Conservation (phyloP, 169 alveolate species). For the Amoebophrya sp. region DNA sequence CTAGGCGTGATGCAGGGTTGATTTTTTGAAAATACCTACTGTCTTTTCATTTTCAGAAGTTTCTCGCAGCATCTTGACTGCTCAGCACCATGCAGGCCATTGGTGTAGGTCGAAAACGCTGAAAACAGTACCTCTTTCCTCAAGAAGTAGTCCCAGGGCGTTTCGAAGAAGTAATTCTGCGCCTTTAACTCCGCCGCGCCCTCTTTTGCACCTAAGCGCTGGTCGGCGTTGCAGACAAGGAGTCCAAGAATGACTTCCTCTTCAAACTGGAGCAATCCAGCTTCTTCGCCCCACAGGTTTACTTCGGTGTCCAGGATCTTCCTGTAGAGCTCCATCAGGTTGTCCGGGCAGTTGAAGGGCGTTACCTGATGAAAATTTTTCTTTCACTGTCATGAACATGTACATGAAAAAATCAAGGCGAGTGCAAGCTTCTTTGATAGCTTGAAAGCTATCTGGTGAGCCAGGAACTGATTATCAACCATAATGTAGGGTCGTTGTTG, state of each 20-base stretch:
- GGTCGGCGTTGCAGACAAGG: not conserved
- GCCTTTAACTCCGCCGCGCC: not conserved
- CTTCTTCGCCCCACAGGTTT: not conserved
- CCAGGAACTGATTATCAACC: too few relatives aligned
- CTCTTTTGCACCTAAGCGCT: not conserved
- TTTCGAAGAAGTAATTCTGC: constrained; percentile 20
- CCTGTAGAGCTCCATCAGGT: not conserved
- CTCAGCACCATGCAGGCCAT: not conserved
- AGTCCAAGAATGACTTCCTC: not conserved
- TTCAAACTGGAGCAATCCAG: not conserved
- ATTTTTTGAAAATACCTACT: not conserved
- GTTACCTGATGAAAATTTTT: too few relatives aligned
- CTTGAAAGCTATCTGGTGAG: too few relatives aligned
- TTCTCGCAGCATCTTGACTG: not conserved
- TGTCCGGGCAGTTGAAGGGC: not conserved
- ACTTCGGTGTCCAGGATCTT: not conserved
- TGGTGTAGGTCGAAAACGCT: not conserved
- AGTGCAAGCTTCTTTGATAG: too few relatives aligned
- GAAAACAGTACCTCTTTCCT: not conserved
- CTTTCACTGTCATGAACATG: too few relatives aligned
- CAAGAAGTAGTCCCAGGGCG: not conserved
- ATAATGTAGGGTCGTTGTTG: too few relatives aligned
- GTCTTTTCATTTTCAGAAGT: not conserved
- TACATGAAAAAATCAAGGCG: too few relatives aligned
- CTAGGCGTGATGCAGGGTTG: not conserved